Evolutionary conservation across 2,329 filamentous ascomycete species (phyloP), one percentile per base, ranked within the genome.

Genomic region (Paraphaeosphaeria minitans): DNA sequence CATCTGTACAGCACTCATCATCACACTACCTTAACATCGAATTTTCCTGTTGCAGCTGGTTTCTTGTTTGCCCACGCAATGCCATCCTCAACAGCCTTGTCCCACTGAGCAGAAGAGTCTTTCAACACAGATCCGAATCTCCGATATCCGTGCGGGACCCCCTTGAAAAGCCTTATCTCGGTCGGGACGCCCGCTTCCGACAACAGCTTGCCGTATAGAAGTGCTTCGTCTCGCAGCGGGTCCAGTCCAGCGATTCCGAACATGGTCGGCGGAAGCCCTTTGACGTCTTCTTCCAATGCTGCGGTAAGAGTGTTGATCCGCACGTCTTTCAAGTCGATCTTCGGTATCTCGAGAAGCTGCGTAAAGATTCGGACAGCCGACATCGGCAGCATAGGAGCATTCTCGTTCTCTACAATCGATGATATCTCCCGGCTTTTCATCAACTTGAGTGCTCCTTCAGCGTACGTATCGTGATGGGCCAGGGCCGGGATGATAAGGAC

Each of bases 81-180:
- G 0, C 81, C 81, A 9, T 78, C 64, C 39, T 79, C 76, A 27
- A 81, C 72, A 10, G 79, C 76, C 29, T 70, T 64, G 51, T 83
- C 81, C 79, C 80, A 83, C 35, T 77, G 65, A 31, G 73, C 68
- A 5, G 72, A 77, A 27, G 75, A 76, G 10, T 75, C 76, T 13
- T 75, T 72, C 9, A 83, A 51, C n/a, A 69, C 73, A 10, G 77
- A 73, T 3, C 78, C 78, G 56, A 79, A 81, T 10, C 79, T 83
- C 45, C 79, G 70, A 63, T 84, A 84, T 0, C 80, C 81, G 71
- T 86, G 84, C 0, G 84, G 84, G 0, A 86, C 69, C 0, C 84
- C 84, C 27, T 74, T 78, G 66, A 85, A 85, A 0, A 86, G 61
- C 56, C 79, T 72, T 0, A 81, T 69, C 55, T 83, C 72, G 0